Percentiles rank a stretch among this genome's conserved stretches.
Conservation (phyloP, 768 basidiomycete species). For the Calocybe gangraenosa region DNA sequence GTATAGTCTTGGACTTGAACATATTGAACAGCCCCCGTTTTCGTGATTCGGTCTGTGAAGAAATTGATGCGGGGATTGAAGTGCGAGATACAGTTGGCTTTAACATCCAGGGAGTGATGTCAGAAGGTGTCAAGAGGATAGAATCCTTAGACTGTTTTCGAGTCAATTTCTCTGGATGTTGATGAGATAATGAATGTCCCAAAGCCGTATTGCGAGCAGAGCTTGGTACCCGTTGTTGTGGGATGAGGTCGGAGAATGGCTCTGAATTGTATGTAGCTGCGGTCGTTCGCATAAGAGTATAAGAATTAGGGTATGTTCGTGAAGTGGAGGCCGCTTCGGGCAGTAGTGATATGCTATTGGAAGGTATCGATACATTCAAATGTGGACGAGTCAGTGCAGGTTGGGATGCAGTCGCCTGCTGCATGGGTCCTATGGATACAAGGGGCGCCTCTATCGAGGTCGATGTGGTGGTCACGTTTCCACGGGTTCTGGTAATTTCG, state of each 20-base stretch:
- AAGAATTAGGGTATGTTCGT: background rate
- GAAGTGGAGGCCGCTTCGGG: conserved; percentile 1
- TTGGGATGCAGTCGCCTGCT: conserved; percentile 10
- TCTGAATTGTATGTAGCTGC: background rate
- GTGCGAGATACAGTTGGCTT: conserved; percentile 37
- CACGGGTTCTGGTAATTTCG: too few relatives aligned
- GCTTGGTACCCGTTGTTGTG: conserved; percentile 3
- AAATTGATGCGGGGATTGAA: conserved; percentile 33
- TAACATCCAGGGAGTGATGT: conserved; percentile 48
- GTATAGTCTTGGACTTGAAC: conserved; percentile 24
- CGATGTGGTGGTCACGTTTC: background rate
- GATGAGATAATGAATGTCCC: conserved; percentile 3
- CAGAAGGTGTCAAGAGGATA: conserved; percentile 61
- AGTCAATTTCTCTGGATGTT: conserved; percentile 19
- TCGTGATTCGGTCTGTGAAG: conserved; percentile 32
- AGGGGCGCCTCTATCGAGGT: too few relatives aligned
- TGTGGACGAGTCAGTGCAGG: conserved; percentile 3
- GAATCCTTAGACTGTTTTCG: conserved; percentile 44
- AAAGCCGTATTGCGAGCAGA: conserved; percentile 6
- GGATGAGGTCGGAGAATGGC: background rate
- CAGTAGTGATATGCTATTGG: conserved; percentile 6
- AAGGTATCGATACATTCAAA: conserved; percentile 10
- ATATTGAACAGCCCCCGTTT: conserved; percentile 37
- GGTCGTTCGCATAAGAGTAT: background rate
- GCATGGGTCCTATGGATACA: background rate